These are phyloP conservation scores for Coniosporium uncinatum DNA, from an alignment of 2,329 filamentous ascomycete genomes.

Conservation along the genomic window DNA sequence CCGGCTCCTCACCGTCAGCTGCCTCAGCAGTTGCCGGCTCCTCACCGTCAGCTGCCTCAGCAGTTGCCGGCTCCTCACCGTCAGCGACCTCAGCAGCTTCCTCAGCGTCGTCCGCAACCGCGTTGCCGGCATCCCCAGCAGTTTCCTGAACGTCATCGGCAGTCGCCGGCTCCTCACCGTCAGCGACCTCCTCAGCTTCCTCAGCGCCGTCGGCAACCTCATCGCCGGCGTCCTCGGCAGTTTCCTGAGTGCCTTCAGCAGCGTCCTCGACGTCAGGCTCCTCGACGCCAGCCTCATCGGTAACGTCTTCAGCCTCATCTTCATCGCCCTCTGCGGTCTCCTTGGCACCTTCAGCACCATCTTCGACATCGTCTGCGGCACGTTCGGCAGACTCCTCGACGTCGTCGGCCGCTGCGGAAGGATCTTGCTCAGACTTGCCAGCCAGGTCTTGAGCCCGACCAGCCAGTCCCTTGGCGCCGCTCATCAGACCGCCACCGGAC, in stretches of 20 bases:
- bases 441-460: conserved; percentile 39
- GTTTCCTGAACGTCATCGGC: conserved; percentile 9
- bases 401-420: conserved; percentile 22
- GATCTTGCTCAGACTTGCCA: conserved; percentile 32
- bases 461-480: conserved; percentile 34
- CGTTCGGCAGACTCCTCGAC: conserved; percentile 16
- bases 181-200: conserved; percentile 9
- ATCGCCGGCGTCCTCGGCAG: conserved; percentile 15
- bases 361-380: conserved; percentile 32
- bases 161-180: conserved; percentile 2
- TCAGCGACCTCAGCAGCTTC: conserved; percentile 4
- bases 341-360: conserved; percentile 36
- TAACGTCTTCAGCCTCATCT: conserved; percentile 15
- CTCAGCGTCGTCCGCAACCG: conserved; percentile 7
- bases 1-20: conserved; percentile 12
- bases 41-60: conserved; percentile 11
- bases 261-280: conserved; percentile 17
- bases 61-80: conserved; percentile 22
- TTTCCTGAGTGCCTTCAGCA: conserved; percentile 18
- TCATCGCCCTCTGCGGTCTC: conserved; percentile 26
- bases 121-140: conserved; percentile 3
- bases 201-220: conserved; percentile 6
- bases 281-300: conserved; percentile 22
- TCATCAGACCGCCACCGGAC: conserved; percentile 28
- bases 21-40: conserved; percentile 22